Evolutionary conservation across 805 yeast genomes (phyloP).

Genomic region (Candida khao-thaluensis): DNA sequence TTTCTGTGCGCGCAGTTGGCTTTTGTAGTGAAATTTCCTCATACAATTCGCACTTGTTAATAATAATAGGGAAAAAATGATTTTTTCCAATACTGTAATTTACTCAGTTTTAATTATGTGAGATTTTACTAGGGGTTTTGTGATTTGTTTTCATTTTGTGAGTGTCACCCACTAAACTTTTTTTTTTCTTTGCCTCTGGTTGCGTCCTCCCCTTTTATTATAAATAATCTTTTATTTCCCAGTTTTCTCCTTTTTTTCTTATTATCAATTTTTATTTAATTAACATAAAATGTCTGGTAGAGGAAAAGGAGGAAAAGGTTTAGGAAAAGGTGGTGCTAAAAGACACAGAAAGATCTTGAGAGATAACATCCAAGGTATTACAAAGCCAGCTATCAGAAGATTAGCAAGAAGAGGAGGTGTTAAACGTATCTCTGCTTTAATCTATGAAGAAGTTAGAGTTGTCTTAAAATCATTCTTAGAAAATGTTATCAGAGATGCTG

Average conservation of each 20-base stretch:
- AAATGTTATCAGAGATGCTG: constrained; percentile 98
- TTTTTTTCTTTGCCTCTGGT: constrained; percentile 4
- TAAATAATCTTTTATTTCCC: constrained; percentile 9
- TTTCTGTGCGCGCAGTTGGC: constrained; percentile 1
- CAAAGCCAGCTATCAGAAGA: constrained; percentile 99
- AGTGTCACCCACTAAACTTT: constrained; percentile 1
- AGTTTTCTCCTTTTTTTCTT: constrained; percentile 6
- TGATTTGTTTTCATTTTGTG: constrained; percentile 6
- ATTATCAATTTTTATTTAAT: constrained; percentile 5
- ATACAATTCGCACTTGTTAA: constrained; percentile 7
- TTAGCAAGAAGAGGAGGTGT: constrained; percentile 99
- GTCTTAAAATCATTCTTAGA: constrained; percentile 95
- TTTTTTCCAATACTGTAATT: constrained; percentile 8
- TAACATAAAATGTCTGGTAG: constrained; percentile 81
- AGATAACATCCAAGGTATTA: constrained; percentile 99
- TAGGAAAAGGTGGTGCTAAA: constrained; percentile 99
- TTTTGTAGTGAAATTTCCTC: constrained; percentile 4
- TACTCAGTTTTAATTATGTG: constrained; percentile 7
- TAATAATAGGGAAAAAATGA: constrained; percentile 4
- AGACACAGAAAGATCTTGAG: constrained; percentile 99
- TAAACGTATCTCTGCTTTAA: constrained; percentile 98
- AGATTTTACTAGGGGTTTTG: constrained; percentile 7
- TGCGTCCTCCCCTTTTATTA: constrained; percentile 3
- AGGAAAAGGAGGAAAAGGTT: constrained; percentile 99
- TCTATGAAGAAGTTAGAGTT: constrained; percentile 98